Conservation (phyloP, 352 stramenopile species). For the Phytophthora sp. region DNA sequence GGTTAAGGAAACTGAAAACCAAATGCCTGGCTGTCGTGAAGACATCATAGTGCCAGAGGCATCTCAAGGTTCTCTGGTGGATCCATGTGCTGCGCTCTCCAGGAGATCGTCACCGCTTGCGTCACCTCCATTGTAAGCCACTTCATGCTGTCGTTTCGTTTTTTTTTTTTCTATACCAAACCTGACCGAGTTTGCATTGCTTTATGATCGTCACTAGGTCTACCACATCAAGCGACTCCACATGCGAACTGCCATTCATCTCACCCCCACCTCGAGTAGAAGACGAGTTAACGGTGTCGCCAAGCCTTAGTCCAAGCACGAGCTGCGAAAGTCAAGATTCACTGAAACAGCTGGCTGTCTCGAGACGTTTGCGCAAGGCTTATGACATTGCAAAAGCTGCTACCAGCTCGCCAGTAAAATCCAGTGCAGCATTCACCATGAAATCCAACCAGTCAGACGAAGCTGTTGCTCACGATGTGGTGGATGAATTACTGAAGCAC, state of each 20-base stretch:
- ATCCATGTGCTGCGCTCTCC: neutral
- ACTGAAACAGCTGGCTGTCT: slow-evolving; percentile 41
- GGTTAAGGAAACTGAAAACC: neutral
- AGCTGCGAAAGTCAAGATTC: slow-evolving; percentile 22
- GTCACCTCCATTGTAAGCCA: slow-evolving; percentile 26
- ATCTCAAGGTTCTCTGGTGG: neutral
- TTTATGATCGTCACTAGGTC: slow-evolving; percentile 31
- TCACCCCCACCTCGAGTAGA: neutral
- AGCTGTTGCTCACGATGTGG: slow-evolving; percentile 30
- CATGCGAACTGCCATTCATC: slow-evolving; percentile 20
- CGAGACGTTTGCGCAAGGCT: slow-evolving; percentile 50
- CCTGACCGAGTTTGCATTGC: neutral
- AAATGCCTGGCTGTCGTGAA: slow-evolving; percentile 14
- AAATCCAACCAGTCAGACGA: slow-evolving; percentile 16
- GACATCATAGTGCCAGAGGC: slow-evolving; percentile 3
- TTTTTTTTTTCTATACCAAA: neutral
- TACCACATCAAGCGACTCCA: slow-evolving; percentile 40
- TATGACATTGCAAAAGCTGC: slow-evolving; percentile 63
- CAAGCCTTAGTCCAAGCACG: slow-evolving; percentile 21
- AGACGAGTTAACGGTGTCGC: slow-evolving; percentile 13
- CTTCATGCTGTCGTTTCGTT: too few relatives aligned
- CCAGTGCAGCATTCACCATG: neutral
- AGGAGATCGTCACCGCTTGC: neutral
- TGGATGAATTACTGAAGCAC: slow-evolving; percentile 47
- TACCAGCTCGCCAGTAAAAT: slow-evolving; percentile 9